phyloP scores from a whole-genome alignment of 768 basidiomycete genomes.

The Suillus tomentosus region DNA sequence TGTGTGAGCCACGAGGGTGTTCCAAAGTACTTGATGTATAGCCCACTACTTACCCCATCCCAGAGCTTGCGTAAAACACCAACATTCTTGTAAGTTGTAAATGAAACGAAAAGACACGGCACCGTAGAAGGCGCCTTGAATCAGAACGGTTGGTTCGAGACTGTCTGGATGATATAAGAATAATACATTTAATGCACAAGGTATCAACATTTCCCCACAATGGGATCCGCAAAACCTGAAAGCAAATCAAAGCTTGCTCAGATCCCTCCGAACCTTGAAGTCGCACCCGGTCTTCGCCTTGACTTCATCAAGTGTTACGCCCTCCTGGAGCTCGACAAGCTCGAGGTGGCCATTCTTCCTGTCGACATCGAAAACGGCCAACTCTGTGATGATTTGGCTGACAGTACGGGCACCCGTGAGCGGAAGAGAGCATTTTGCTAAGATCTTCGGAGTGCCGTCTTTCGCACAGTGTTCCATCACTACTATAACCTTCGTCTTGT shows the following conservation, averaged over 20 bases:
- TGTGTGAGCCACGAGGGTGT: background rate
- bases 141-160: background rate
- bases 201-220: background rate
- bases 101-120: background rate
- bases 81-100: background rate
- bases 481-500: constrained; percentile 89
- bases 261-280: constrained; percentile 60
- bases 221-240: constrained; percentile 16
- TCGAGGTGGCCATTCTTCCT: constrained; percentile 69
- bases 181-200: constrained; percentile 6
- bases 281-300: constrained; percentile 84
- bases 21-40: background rate
- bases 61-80: background rate
- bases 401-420: constrained; percentile 88
- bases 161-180: background rate
- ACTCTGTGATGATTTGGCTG: constrained; percentile 91
- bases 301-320: constrained; percentile 82
- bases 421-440: constrained; percentile 79
- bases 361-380: constrained; percentile 89
- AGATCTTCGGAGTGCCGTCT: constrained; percentile 87
- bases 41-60: background rate
- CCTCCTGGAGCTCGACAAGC: constrained; percentile 80
- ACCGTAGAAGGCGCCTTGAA: background rate
- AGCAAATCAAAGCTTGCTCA: constrained; percentile 48
- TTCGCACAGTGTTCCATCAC: constrained; percentile 91